A percentile compares a stretch with the other conserved stretches of the same genome.
Evolutionary conservation across 768 basidiomycete genomes (phyloP).

Genomic region (Inosperma sp.): DNA sequence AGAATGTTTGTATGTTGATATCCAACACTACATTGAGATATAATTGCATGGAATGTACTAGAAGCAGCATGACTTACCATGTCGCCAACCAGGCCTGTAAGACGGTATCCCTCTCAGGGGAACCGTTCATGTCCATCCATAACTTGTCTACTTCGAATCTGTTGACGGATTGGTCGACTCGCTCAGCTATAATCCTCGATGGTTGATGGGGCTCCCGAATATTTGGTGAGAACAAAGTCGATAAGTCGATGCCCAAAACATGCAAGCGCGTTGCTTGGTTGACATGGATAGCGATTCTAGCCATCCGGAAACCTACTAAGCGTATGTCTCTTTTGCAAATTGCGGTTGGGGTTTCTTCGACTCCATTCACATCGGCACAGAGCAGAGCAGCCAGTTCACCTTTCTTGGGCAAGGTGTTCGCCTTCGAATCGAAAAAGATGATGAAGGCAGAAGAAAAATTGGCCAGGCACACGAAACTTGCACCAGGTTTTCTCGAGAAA

Average conservation of each 20-base stretch:
- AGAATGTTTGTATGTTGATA: conserved; percentile 4
- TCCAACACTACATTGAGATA: background rate
- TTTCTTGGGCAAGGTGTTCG: background rate
- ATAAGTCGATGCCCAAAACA: conserved; percentile 36
- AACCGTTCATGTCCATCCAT: conserved; percentile 27
- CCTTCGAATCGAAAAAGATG: background rate
- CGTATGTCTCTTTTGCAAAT: conserved; percentile 1
- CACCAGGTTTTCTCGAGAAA: background rate
- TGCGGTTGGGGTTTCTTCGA: background rate
- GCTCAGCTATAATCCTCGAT: conserved; percentile 20
- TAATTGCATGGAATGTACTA: background rate
- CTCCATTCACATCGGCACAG: background rate
- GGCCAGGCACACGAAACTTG: background rate
- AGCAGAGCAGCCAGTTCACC: background rate
- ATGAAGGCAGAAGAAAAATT: background rate
- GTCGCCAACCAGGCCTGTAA: conserved; percentile 39
- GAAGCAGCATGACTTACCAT: conserved; percentile 22
- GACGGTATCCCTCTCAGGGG: conserved; percentile 23
- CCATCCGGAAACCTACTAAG: conserved; percentile 36
- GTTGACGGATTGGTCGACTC: background rate
- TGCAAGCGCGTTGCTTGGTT: conserved; percentile 23
- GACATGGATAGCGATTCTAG: conserved; percentile 30
- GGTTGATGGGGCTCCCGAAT: conserved; percentile 11
- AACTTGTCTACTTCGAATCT: conserved; percentile 21
- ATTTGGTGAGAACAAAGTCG: conserved; percentile 20